A percentile compares a stretch with the other conserved stretches of the same genome.
These are phyloP conservation scores for Leptoxyphium fumago DNA, from an alignment of 2,329 filamentous ascomycete species.

Conservation along the genomic window DNA sequence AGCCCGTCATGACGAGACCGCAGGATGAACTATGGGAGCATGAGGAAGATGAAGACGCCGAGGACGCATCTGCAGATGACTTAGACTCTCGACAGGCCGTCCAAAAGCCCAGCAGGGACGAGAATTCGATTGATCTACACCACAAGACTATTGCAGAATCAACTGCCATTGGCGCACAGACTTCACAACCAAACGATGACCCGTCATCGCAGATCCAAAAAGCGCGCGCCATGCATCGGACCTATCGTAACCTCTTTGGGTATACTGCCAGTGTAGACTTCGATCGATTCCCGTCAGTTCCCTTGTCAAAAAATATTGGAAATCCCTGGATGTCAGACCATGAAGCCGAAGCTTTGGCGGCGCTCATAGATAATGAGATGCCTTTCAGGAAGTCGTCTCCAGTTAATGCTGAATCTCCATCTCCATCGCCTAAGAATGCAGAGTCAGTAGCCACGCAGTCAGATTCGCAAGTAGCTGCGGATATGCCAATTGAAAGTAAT, in stretches of 20 bases:
- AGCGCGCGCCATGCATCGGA: not conserved
- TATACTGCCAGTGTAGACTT: not conserved
- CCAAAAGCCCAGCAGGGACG: too few relatives aligned
- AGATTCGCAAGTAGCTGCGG: not conserved
- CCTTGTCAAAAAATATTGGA: not conserved
- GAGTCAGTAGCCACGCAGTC: not conserved
- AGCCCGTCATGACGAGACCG: too few relatives aligned
- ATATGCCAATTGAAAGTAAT: not conserved
- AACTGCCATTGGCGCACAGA: too few relatives aligned
- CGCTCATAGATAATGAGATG: not conserved
- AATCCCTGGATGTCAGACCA: not conserved
- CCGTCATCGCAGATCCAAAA: too few relatives aligned
- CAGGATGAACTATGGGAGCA: too few relatives aligned
- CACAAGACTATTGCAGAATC: too few relatives aligned
- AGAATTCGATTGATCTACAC: too few relatives aligned
- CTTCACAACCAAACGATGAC: too few relatives aligned
- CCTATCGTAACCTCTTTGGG: not conserved
- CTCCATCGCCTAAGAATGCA: not conserved
- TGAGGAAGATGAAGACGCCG: too few relatives aligned
- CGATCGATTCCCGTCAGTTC: not conserved
- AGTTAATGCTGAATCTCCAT: too few relatives aligned
- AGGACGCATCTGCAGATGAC: too few relatives aligned
- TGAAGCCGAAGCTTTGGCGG: not conserved
- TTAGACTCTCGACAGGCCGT: too few relatives aligned
- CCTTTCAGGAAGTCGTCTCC: not conserved